phyloP scores from a whole-genome alignment of 2,329 filamentous ascomycete genomes.

The Lachnellula hyalina region DNA sequence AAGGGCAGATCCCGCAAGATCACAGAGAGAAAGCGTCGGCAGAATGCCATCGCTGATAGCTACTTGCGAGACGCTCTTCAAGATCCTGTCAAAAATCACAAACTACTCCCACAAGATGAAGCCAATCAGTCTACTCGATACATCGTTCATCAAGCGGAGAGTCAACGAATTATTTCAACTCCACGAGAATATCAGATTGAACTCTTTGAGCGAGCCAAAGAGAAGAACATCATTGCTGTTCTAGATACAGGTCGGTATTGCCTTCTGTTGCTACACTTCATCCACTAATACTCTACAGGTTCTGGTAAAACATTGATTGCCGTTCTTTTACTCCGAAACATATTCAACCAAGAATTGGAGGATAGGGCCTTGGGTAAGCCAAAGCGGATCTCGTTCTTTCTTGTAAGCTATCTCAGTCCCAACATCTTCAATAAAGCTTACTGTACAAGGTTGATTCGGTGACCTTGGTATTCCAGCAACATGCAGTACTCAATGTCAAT shows the following conservation, averaged over 20 bases:
- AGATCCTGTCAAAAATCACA: slow-evolving; percentile 25
- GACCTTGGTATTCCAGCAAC: slow-evolving; percentile 84
- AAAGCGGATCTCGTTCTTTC: slow-evolving; percentile 73
- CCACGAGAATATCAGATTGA: slow-evolving; percentile 90
- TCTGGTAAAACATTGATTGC: slow-evolving; percentile 97
- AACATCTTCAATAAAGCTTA: slow-evolving; percentile 8
- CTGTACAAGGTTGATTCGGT: slow-evolving; percentile 68
- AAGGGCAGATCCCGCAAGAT: slow-evolving; percentile 33
- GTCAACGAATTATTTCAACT: slow-evolving; percentile 59
- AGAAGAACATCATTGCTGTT: slow-evolving; percentile 84
- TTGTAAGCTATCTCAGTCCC: slow-evolving; percentile 44
- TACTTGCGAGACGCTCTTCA: slow-evolving; percentile 33
- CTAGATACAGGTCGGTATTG: slow-evolving; percentile 68
- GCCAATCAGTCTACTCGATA: slow-evolving; percentile 27
- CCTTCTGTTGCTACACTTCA: neutral
- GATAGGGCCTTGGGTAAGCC: slow-evolving; percentile 53
- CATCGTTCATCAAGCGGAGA: slow-evolving; percentile 30
- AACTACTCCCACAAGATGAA: slow-evolving; percentile 18
- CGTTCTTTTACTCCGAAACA: slow-evolving; percentile 72
- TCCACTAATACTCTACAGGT: slow-evolving; percentile 42
- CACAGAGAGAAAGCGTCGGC: slow-evolving; percentile 44
- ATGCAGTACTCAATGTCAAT: slow-evolving; percentile 74
- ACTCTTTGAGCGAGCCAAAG: slow-evolving; percentile 81
- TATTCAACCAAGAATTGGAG: slow-evolving; percentile 72
- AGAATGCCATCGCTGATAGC: slow-evolving; percentile 46